Evolutionary conservation across 106 monocot species (phyloP), one percentile per base, ranked within the genome.

Genomic region (Narthecium ossifragum): DNA sequence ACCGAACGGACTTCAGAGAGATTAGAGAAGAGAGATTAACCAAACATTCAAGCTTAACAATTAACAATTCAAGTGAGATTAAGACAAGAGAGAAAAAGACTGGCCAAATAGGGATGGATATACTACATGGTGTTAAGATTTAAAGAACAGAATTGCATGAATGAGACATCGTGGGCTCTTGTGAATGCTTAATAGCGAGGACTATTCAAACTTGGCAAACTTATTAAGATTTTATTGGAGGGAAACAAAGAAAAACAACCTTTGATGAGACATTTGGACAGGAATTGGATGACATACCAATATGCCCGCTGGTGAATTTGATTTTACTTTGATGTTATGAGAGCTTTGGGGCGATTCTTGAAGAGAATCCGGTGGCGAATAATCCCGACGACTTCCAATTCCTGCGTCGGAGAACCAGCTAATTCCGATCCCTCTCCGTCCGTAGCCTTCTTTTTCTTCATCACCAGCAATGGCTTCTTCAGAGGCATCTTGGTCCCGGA

Each of bases 301-400:
- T 1, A 54, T 2, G 10, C 30, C 9, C 10, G 30, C 53, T 26
- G 23, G 7, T 29, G 53, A 6, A 26, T 29, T 54, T 54, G 27
- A 12, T 53, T 26, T 27, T 25, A 12, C 15, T 31, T 80, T 80
- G 80, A 77, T 66, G 92, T 84, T 30, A 96, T 90, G 2, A 96
- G 72, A 1, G 94, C 80, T 50, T 79, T 96, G 14, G 94, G 94
- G 21, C 90, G 77, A 53, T 32, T 65, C 70, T 86, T 96, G 83
- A 90, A 96, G 45, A 90, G 63, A 34, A 96, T 90, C 52, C 73
- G 82, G 23, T 94, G 80, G 24, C 89, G 79, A 39, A 94, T 86
- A 27, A 94, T 67, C 10, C 86, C 89, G 23, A 86, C 61, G 4
- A 86, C 90, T 69, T 94, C 83, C 77, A 94, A 46, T 30, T 85